Percentiles rank a stretch among this genome's conserved stretches.
Evolutionary conservation across 345 rosid genomes (phyloP).

Genomic region (Combretum micranthum): DNA sequence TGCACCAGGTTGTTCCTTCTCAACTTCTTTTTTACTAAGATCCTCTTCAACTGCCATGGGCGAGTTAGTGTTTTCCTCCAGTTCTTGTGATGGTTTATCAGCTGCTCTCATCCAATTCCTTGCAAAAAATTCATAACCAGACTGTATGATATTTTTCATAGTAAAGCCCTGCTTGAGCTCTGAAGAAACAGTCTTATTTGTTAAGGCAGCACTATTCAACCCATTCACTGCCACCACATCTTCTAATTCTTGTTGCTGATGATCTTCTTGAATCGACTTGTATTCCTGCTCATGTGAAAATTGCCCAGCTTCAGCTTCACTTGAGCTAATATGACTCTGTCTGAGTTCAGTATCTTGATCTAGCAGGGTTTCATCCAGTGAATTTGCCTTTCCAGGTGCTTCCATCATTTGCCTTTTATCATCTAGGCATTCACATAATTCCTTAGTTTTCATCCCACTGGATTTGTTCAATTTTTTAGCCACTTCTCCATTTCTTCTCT

Average conservation of each 20-base stretch:
- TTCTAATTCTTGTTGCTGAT: slow-evolving; percentile 24
- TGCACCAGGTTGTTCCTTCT: slow-evolving; percentile 4
- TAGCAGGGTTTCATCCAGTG: not conserved
- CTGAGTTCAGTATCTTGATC: no score
- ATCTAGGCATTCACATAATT: no score
- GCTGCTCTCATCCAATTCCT: slow-evolving; percentile 15
- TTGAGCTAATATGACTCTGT: no score
- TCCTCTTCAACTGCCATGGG: slow-evolving; percentile 24
- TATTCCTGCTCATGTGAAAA: slow-evolving; percentile 16
- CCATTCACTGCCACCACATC: slow-evolving; percentile 22
- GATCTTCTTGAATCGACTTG: slow-evolving; percentile 19
- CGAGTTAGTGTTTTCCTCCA: slow-evolving; percentile 24
- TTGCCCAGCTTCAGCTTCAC: slow-evolving; percentile 17
- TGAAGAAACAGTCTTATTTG: slow-evolving; percentile 1
- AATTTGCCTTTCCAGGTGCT: not conserved
- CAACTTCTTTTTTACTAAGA: slow-evolving; percentile 21
- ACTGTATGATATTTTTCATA: slow-evolving; percentile 23
- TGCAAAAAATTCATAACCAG: slow-evolving; percentile 15
- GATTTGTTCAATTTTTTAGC: slow-evolving; percentile 26
- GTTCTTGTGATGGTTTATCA: slow-evolving; percentile 19
- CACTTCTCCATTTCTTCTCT: slow-evolving; percentile 23
- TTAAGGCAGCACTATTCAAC: slow-evolving; percentile 8
- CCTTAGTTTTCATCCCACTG: slow-evolving; percentile 18
- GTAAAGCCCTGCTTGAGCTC: slow-evolving; percentile 25
- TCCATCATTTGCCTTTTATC: not conserved